These are phyloP conservation scores for Trichoderma atrobrunneum DNA, from an alignment of 2,329 filamentous ascomycete species.

Conservation along the genomic window DNA sequence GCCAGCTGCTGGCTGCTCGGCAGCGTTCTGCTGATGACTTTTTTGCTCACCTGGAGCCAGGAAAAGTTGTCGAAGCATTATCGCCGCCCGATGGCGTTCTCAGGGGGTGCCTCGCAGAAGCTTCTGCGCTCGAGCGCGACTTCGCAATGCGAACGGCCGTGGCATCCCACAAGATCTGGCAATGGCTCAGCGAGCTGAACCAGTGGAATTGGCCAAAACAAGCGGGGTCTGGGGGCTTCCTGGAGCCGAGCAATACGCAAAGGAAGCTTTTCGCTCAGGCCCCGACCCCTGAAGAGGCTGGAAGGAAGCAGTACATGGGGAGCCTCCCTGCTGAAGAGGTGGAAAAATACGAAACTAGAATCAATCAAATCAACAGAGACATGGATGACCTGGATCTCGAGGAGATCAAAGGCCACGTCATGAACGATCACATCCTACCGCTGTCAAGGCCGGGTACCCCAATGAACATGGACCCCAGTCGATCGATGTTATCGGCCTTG, in stretches of 20 bases:
- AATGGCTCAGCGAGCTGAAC: constrained; percentile 71
- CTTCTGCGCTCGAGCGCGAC: constrained; percentile 64
- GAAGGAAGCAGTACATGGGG: constrained; percentile 57
- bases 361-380: constrained; percentile 69
- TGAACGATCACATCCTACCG: constrained; percentile 73
- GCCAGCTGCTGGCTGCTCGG: constrained; percentile 43
- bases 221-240: constrained; percentile 53
- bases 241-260: constrained; percentile 43
- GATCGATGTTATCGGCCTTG: constrained; percentile 39
- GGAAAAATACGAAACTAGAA: constrained; percentile 64
- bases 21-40: constrained; percentile 54
- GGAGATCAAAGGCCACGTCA: constrained; percentile 83
- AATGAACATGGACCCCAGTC: constrained; percentile 30
- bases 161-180: constrained; percentile 67
- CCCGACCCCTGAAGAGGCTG: constrained; percentile 24
- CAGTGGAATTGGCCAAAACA: constrained; percentile 56
- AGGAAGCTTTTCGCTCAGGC: constrained; percentile 37
- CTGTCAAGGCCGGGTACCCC: constrained; percentile 39
- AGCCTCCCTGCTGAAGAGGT: constrained; percentile 66
- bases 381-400: constrained; percentile 73
- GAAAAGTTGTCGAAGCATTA: constrained; percentile 59
- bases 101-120: constrained; percentile 58
- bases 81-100: constrained; percentile 51
- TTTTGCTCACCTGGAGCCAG: constrained; percentile 59
- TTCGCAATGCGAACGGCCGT: constrained; percentile 69